Evolutionary conservation across 768 basidiomycete genomes (phyloP), one percentile per base, ranked within the genome.

Genomic region (Amanita rubescens): DNA sequence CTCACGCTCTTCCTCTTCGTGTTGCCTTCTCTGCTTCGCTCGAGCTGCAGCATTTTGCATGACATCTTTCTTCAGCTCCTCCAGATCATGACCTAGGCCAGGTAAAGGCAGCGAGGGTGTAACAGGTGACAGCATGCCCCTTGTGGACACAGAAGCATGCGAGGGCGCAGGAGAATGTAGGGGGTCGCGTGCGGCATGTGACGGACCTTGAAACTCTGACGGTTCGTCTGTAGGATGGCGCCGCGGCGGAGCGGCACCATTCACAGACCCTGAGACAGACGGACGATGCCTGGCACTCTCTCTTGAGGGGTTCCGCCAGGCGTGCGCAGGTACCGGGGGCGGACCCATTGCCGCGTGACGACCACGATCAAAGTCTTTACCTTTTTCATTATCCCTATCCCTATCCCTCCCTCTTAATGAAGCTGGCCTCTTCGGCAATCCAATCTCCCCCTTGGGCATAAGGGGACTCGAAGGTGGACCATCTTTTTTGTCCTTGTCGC

Each of bases 31-130:
- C 57, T 85, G 78, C 61, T 81, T 85, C 5, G 92, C 92, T 37
- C 90, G 79, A 57, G 89, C 90, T 1, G 92, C 92, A 5, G 88
- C 88, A 51, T 68, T 78, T 55, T 91, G 90, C 92, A 94, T 93
- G 15, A 84, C 70, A 43, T 82, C 81, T 64, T 87, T 87, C 54
- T 79, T 76, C n/a, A 72, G 78, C 49, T 81, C 81, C 48, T 90
- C 86, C 27, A 87, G 61, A 52, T 82, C 81, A 32, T 70, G 62
- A 2, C 71, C 62, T 7, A 72, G 52, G 34, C 62, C 62, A 22
- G 74, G 69, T 20, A 72, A 62, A 11, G 69, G 49, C 17, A 57
- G 54, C 35, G 65, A 62, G 5, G 69, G 46, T 10, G 62, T 54
- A 38, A 63, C 65, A 17, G 63, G 57, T 17, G 77, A 78, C 38